Evolutionary conservation across 441 rosid species (phyloP).

Genomic region (Aquilaria agallochum): DNA sequence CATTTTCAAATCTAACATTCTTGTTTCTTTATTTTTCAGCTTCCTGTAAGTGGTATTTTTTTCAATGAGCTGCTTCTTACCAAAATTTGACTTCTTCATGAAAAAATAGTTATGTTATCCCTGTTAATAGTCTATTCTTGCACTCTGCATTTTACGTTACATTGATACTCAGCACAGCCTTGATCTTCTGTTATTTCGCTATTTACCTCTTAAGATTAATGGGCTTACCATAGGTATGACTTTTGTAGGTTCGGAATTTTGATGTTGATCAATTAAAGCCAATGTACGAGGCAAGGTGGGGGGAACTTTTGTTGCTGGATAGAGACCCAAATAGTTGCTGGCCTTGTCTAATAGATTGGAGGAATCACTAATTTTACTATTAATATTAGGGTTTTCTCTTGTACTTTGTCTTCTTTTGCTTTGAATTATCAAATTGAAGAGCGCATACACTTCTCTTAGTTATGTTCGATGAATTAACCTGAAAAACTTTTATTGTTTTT

Average conservation of each 20-base stretch:
- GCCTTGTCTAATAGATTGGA: background rate
- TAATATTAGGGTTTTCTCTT: too few species aligned
- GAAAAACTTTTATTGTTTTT: too few species aligned
- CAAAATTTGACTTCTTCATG: background rate
- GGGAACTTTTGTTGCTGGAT: background rate
- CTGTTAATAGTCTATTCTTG: background rate
- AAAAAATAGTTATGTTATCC: background rate
- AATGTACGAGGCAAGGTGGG: conserved; percentile 86
- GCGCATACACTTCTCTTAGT: too few species aligned
- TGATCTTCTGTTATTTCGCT: conserved; percentile 7
- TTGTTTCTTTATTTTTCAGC: background rate
- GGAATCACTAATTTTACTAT: too few species aligned
- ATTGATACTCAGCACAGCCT: background rate
- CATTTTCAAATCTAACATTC: conserved; percentile 3
- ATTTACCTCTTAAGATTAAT: conserved; percentile 4
- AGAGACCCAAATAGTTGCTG: background rate
- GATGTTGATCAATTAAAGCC: conserved; percentile 64
- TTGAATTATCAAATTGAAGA: too few species aligned
- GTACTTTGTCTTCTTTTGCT: too few species aligned
- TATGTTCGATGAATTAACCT: too few species aligned
- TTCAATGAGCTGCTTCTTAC: too few species aligned
- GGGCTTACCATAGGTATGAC: conserved; percentile 11
- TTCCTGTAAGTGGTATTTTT: too few species aligned
- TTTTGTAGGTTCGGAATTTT: conserved; percentile 76
- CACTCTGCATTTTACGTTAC: background rate